Evolutionary conservation across 129 eudicot genomes (phyloP).

Genomic region (Flaveria trinervia): DNA sequence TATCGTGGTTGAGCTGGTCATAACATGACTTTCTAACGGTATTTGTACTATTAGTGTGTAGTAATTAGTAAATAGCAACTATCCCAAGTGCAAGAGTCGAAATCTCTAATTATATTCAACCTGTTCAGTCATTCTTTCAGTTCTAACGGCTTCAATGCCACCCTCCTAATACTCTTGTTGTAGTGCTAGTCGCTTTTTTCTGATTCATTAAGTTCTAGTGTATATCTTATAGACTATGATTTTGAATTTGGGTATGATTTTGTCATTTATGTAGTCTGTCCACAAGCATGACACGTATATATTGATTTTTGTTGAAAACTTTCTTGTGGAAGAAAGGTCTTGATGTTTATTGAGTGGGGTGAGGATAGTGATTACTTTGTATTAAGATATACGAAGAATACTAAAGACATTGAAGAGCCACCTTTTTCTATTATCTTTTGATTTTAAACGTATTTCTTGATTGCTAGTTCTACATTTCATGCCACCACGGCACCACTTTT

Average conservation of each 20-base stretch:
- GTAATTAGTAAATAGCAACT: neutral
- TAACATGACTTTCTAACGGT: slow-evolving; percentile 1
- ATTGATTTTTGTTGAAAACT: neutral
- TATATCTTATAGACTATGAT: neutral
- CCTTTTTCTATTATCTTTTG: no score
- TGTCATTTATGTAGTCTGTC: neutral
- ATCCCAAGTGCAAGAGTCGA: neutral
- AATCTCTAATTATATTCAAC: neutral
- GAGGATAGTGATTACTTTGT: neutral
- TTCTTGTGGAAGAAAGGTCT: neutral
- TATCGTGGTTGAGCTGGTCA: neutral
- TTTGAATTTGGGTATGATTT: slow-evolving; percentile 6
- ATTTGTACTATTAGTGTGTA: neutral
- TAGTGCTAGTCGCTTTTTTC: neutral
- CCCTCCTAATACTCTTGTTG: neutral
- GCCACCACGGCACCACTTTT: no score
- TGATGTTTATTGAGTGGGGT: slow-evolving; percentile 17
- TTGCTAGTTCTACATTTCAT: no score
- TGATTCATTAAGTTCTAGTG: neutral
- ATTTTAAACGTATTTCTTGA: no score
- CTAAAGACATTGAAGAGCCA: neutral
- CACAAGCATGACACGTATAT: neutral
- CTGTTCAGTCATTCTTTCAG: neutral
- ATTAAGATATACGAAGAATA: neutral
- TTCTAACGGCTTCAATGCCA: neutral